Percentiles rank a stretch among this genome's conserved stretches.
Conservation (phyloP, 768 basidiomycete species). For the Solioccasus polychromus region DNA sequence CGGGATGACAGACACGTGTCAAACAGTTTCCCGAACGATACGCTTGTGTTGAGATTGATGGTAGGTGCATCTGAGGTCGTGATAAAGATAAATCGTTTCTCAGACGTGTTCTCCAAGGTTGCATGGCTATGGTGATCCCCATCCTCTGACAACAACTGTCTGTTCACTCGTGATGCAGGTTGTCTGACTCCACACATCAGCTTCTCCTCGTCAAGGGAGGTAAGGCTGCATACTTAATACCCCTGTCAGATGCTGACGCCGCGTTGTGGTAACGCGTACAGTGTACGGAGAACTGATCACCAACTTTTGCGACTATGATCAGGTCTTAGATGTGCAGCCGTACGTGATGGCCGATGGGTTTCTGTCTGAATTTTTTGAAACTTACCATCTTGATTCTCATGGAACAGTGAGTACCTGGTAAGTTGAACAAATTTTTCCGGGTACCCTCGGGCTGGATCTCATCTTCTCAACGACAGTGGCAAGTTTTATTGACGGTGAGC, state of each 20-base stretch:
- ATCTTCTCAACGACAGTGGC: slow-evolving; percentile 13
- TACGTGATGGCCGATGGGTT: slow-evolving; percentile 3
- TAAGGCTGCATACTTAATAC: neutral
- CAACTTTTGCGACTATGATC: slow-evolving; percentile 12
- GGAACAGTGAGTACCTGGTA: slow-evolving; percentile 17
- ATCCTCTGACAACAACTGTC: neutral
- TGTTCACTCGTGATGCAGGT: slow-evolving; percentile 9
- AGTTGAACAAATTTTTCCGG: neutral
- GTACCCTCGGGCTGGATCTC: neutral
- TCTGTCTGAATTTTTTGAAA: neutral
- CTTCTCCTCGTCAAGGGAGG: slow-evolving; percentile 18
- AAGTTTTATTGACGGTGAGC: slow-evolving; percentile 19
- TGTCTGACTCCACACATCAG: slow-evolving; percentile 14
- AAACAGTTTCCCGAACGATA: slow-evolving; percentile 9
- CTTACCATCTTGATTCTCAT: neutral
- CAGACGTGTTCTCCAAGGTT: slow-evolving; percentile 8
- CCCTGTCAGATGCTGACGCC: neutral
- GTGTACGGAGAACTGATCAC: slow-evolving; percentile 14
- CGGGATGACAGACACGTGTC: neutral
- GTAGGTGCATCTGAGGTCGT: neutral
- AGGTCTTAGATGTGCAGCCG: slow-evolving; percentile 8
- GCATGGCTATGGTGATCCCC: slow-evolving; percentile 14
- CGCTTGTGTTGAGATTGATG: slow-evolving; percentile 5
- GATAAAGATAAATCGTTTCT: neutral
- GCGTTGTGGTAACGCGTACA: neutral